A percentile compares a stretch with the other conserved stretches of the same genome.
Evolutionary conservation across 2,329 filamentous ascomycete species (phyloP).

Genomic region (Sarocladiaceae sp.): DNA sequence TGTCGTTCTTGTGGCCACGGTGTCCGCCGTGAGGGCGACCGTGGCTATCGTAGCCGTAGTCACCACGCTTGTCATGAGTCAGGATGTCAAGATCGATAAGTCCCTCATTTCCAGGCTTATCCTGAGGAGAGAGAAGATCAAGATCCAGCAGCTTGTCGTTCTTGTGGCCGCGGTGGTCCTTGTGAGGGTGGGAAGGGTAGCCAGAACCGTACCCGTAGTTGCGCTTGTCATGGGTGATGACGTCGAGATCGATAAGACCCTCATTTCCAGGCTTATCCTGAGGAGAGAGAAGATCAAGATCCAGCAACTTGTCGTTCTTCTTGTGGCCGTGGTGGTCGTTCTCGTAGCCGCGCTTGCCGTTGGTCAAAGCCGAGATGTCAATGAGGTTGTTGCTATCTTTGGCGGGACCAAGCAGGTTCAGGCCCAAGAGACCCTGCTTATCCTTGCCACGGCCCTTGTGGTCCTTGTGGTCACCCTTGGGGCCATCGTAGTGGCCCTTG

Average conservation of each 20-base stretch:
- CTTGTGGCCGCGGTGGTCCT: conserved; percentile 2
- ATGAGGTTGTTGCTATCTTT: too few species aligned
- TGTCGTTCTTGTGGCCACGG: not conserved
- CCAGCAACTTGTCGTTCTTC: conserved; percentile 11
- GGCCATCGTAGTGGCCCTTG: conserved; percentile 16
- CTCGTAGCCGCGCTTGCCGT: conserved; percentile 10
- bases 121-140: not conserved
- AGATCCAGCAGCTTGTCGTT: conserved; percentile 6
- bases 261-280: too few species aligned
- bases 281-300: conserved; percentile 14
- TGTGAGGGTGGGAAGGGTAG: not conserved
- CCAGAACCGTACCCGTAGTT: conserved; percentile 5
- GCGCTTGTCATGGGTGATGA: conserved; percentile 9
- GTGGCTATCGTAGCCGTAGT: conserved; percentile 3
- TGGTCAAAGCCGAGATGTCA: conserved; percentile 16
- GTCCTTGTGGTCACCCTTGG: conserved; percentile 17
- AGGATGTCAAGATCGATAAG: too few species aligned
- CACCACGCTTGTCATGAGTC: not conserved
- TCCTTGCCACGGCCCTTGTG: conserved; percentile 14
- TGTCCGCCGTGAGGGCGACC: not conserved
- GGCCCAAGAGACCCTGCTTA: too few species aligned
- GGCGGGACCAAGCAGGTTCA: conserved; percentile 16
- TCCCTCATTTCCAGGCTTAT: too few species aligned
- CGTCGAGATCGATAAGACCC: conserved; percentile 11
- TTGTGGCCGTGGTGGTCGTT: conserved; percentile 10